These are phyloP conservation scores for Ensete glaucum DNA, from an alignment of 176 grass and related monocot species.

Conservation along the genomic window DNA sequence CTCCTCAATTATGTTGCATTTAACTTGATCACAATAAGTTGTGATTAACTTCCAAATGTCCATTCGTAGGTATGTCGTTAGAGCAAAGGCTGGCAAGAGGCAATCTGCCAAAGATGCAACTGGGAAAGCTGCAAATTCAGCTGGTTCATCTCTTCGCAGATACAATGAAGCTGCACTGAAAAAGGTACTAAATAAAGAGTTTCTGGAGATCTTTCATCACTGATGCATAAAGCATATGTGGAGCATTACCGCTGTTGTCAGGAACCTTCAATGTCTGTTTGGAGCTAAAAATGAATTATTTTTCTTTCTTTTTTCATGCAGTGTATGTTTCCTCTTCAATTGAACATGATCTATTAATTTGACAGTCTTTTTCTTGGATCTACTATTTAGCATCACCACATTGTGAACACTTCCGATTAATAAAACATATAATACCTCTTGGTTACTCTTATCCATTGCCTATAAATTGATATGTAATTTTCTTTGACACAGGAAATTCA, in stretches of 20 bases:
- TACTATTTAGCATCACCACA: not conserved
- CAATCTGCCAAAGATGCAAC: constrained; percentile 95
- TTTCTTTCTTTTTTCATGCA: not conserved
- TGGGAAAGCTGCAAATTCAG: constrained; percentile 83
- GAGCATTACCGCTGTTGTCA: too few relatives aligned
- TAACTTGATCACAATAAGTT: not conserved
- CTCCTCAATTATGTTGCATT: not conserved
- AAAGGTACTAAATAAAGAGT: constrained; percentile 32
- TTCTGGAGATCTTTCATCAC: not conserved
- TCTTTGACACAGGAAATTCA: constrained; percentile 60
- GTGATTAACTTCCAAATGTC: not conserved
- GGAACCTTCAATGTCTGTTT: not conserved
- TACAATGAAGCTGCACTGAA: constrained; percentile 89
- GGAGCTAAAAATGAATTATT: not conserved
- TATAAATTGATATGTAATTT: constrained; percentile 7
- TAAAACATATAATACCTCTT: not conserved
- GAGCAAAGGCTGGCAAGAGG: constrained; percentile 90
- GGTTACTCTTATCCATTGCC: not conserved
- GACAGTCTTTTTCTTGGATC: not conserved
- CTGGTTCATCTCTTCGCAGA: constrained; percentile 75
- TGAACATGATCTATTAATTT: not conserved
- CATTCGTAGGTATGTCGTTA: constrained; percentile 77
- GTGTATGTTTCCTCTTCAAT: not conserved
- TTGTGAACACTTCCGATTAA: not conserved
- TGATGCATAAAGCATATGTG: not conserved